Evolutionary conservation across 352 stramenopile species (phyloP).

Genomic region (Ophiocytium majus): DNA sequence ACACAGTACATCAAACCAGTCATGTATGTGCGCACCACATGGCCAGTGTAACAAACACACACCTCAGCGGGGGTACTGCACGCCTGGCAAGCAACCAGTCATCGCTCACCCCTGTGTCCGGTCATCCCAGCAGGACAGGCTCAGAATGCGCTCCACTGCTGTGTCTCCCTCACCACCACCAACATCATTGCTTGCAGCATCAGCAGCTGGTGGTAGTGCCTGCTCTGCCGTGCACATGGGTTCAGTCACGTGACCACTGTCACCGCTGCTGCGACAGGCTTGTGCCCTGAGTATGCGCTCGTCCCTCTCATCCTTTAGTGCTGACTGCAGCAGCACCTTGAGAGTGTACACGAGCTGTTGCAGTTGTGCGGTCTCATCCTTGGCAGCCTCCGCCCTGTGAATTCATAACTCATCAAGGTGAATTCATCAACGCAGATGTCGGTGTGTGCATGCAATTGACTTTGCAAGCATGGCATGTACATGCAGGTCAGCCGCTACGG

Average conservation of each 20-base stretch:
- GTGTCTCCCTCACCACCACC: neutral
- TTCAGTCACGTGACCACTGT: neutral
- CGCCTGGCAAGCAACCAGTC: neutral
- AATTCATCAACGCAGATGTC: neutral
- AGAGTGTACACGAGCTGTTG: neutral
- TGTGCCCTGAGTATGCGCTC: neutral
- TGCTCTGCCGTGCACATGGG: neutral
- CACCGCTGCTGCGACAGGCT: neutral
- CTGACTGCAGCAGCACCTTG: neutral
- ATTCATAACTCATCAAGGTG: neutral
- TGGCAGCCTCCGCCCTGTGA: neutral
- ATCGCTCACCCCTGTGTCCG: neutral
- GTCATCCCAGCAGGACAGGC: neutral
- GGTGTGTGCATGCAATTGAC: neutral
- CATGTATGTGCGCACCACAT: too few relatives aligned
- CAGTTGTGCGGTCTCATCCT: neutral
- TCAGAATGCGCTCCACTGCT: neutral
- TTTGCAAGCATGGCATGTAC: neutral
- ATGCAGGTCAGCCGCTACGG: neutral
- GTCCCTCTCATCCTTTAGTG: neutral
- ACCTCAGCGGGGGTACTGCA: too few relatives aligned
- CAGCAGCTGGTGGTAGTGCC: too few relatives aligned
- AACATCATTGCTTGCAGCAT: too few relatives aligned
- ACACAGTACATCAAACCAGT: too few relatives aligned
- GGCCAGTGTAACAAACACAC: neutral